phyloP scores from a whole-genome alignment of 1,139 yeast genomes.

The Yarrowia galli region DNA sequence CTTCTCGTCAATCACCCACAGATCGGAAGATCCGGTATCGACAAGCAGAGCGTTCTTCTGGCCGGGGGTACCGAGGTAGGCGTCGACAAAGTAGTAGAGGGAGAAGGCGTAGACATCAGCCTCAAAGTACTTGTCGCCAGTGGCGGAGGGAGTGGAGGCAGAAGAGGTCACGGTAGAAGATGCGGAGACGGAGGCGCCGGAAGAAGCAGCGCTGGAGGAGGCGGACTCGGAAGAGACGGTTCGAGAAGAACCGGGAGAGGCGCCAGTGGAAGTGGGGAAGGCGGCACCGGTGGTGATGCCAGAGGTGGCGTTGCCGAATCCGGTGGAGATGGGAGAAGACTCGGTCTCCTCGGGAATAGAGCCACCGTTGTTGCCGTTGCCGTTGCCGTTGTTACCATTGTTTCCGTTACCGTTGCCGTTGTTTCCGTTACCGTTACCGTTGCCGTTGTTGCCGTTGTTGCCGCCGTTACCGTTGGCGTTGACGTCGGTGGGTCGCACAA shows the following conservation, averaged over 20 bases:
- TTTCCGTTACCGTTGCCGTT: background rate
- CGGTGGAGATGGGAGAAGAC: slow-evolving; percentile 2
- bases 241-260: slow-evolving; percentile 25
- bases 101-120: slow-evolving; percentile 37
- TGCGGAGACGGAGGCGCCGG: slow-evolving; percentile 1
- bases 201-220: background rate
- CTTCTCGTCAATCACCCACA: slow-evolving; percentile 58
- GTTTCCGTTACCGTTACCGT: background rate
- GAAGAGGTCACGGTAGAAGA: slow-evolving; percentile 30
- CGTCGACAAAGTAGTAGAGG: slow-evolving; percentile 47
- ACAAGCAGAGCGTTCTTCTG: slow-evolving; percentile 49
- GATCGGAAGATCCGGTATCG: slow-evolving; percentile 76
- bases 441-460: background rate
- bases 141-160: slow-evolving; percentile 23
- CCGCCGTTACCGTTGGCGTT: background rate
- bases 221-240: slow-evolving; percentile 18
- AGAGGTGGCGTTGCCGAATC: slow-evolving; percentile 9
- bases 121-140: slow-evolving; percentile 36
- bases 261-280: slow-evolving; percentile 13
- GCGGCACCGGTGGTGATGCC: slow-evolving; percentile 10
- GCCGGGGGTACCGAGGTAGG: slow-evolving; percentile 46
- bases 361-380: background rate
- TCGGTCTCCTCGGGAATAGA: background rate
- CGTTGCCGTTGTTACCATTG: background rate
- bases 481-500: background rate